These are phyloP conservation scores for Liquidambar formosana DNA, from an alignment of 164 flowering plant species.

Conservation along the genomic window DNA sequence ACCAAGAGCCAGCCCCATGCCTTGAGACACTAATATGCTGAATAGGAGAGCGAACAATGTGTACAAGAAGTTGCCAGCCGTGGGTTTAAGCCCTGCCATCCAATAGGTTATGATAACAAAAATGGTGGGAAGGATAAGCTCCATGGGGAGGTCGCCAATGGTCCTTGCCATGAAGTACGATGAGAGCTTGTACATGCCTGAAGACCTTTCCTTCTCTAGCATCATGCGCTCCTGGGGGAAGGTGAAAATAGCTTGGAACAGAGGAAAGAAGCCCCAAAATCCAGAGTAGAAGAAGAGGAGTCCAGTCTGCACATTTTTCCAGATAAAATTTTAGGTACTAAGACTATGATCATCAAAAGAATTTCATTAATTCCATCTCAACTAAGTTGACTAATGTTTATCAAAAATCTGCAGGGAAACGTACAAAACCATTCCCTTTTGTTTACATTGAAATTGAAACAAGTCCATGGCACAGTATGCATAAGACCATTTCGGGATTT, in stretches of 20 bases:
- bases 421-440: too few species aligned
- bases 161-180: conserved; percentile 65
- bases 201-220: conserved; percentile 64
- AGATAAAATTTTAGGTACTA: background rate
- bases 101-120: conserved; percentile 59
- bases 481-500: too few species aligned
- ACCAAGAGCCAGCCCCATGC: conserved; percentile 79
- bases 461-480: too few species aligned
- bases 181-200: conserved; percentile 76
- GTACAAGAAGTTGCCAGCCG: conserved; percentile 28
- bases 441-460: too few species aligned
- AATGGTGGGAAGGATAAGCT: conserved; percentile 69
- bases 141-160: conserved; percentile 71
- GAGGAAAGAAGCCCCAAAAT: conserved; percentile 78
- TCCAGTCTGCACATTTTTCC: conserved; percentile 49
- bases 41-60: conserved; percentile 43
- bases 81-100: conserved; percentile 71
- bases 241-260: conserved; percentile 66
- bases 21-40: conserved; percentile 56
- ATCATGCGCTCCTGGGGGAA: conserved; percentile 73
- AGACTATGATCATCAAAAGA: too few species aligned
- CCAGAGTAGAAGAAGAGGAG: conserved; percentile 60
- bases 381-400: too few species aligned
- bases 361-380: too few species aligned
- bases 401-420: too few species aligned